Conservation (phyloP, 208 protist species). For the Trichomonas tenax region DNA sequence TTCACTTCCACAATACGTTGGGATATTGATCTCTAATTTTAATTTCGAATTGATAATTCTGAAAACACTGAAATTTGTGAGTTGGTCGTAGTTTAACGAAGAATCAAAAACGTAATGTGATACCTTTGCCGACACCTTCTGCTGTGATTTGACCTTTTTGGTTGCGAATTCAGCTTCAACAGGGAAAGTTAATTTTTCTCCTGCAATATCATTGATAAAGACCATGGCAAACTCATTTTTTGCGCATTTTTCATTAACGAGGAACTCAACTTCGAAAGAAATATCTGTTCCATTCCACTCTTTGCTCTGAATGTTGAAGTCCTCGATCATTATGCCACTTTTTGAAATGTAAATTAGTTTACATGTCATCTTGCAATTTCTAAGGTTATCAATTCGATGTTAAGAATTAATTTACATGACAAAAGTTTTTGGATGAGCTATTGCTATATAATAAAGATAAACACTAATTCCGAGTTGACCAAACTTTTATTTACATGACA, state of each 20-base stretch:
- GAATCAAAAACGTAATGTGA: neutral
- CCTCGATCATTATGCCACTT: neutral
- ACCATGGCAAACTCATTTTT: neutral
- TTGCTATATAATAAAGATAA: no score
- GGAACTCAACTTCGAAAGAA: neutral
- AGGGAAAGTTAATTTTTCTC: neutral
- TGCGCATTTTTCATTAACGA: neutral
- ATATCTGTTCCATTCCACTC: neutral
- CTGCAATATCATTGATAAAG: neutral
- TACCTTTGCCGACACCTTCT: neutral
- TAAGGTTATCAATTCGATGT: no score
- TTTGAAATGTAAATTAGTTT: neutral
- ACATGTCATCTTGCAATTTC: no score
- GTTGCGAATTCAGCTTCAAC: neutral
- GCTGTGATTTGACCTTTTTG: neutral
- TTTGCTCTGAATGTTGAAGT: neutral
- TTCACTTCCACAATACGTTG: neutral
- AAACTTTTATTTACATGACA: no score
- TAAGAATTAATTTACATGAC: no score
- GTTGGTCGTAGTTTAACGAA: neutral
- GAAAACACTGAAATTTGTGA: neutral
- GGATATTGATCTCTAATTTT: neutral
- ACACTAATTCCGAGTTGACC: no score
- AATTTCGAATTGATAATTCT: neutral
- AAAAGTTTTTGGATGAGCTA: no score